Base-by-base conservation (phyloP, 306 rosid species). In the Vigna angularis region DNA sequence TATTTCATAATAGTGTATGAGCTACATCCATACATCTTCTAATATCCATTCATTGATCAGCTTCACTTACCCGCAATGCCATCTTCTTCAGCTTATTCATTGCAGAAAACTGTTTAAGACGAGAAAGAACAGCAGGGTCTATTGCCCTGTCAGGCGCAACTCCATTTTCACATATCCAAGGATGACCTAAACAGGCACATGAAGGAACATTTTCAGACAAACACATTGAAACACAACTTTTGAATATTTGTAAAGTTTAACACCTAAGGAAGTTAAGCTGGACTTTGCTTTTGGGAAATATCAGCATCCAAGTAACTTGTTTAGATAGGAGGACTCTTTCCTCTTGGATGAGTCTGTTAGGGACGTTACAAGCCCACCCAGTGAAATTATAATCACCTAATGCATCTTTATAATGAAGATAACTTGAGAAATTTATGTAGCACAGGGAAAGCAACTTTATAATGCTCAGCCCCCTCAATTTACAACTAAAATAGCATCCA, bases 141-240 rank as follows among this genome's bases (percentile, higher is more conserved):
- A 96, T 81, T 67, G 99, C 86, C 80, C 94, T 90, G 84, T 96
- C 99, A 66, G 99, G 99, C 82, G 99, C 99, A 87, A 93, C 99
- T 79, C 99, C 99, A 83, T 96, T 91, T 90, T 96, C 94, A 45
- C 99, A 87, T 86, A 96, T 90, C 99, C 99, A 96, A 73, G 99
- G 99, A 86, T 96, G 99, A 78, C 99, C 99, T 96, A 73, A 58
- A 81, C 64, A 84, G 74, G 80, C 57, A 75, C 58, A 84, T 15
- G 24, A 34, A 72, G 56, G 38, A 30, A 77, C 59, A 72, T 56
- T 70, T 16, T 75, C 49, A 85, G 62, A 47, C 63, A 82, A 84
- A 70, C 68, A 61, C 42, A 66, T 28, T 22, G 62, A 76, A 55
- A 81, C 26, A 68, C 50, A 44, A 68, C 59, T 69, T 80, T 22